Evolutionary conservation across 495 filamentous ascomycete genomes (phyloP), one percentile per base, ranked within the genome.

Genomic region (Aspergillus biplanus): DNA sequence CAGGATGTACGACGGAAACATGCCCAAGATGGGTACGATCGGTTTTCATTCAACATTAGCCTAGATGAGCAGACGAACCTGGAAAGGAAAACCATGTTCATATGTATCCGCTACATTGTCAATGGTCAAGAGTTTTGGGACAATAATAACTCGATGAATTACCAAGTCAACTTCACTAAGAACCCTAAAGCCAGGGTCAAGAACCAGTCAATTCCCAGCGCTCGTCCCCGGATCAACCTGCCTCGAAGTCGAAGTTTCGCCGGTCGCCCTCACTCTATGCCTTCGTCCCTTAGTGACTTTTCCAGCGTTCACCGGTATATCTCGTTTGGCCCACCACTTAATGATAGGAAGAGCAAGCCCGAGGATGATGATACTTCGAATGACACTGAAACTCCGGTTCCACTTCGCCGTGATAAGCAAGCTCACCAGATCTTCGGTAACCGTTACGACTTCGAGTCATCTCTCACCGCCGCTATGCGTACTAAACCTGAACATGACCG

Each of bases 11-110:
- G 86, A 11, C 88, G 85, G 44, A 85, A 85, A 59, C 88, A 90
- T 49, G 74, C 71, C 7, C 78, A 87, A 13, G 85, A 89, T 68
- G 87, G 89, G 34, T 90, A 86, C 68, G 95, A 99, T 71, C 85
- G 91, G 27, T 99, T 99, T 76, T 87, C 88, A 61, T 99, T 99
- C 75, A 92, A 85, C 71, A 92, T 99, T 81, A 96, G 94, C 80
- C 76, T 99, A 48, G 87, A 92, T 18, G 96, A 98, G 69, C 87
- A 92, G 67, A 89, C 92, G 18, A 94, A 96, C 70, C 81, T 99
- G 35, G 93, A 97, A 68, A 82, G 84, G 52, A 97, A 97, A 80
- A 93, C 91, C 1, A 79, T 98, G 68, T 92, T 91, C 69, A 88
- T 97, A 65, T 99, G 95, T 78, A 87, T 98, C 52, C 89, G 92